phyloP scores from a whole-genome alignment of 768 basidiomycete species.

The Hericium alpestre region DNA sequence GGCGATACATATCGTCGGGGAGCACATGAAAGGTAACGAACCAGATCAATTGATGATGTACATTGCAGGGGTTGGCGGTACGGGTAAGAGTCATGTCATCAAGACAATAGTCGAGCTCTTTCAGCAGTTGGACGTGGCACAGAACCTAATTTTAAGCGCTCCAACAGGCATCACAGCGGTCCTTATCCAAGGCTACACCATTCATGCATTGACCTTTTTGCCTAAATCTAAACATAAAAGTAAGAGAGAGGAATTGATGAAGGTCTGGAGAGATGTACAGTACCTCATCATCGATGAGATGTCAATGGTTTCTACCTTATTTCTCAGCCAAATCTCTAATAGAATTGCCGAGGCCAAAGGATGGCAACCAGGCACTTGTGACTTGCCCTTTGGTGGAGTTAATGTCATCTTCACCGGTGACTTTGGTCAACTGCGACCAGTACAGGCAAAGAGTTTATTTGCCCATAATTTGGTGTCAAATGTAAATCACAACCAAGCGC shows the following conservation, averaged over 20 bases:
- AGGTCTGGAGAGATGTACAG: slow-evolving; percentile 9
- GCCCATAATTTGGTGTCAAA: background rate
- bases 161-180: slow-evolving; percentile 22
- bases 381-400: background rate
- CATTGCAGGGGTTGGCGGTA: slow-evolving; percentile 21
- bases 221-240: background rate
- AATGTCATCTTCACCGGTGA: background rate
- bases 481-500: background rate
- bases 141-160: slow-evolving; percentile 14
- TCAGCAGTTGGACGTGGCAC: too few species aligned
- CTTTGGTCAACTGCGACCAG: background rate
- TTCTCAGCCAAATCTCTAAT: background rate
- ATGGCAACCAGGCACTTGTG: background rate
- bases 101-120: slow-evolving; percentile 16
- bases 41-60: slow-evolving; percentile 19
- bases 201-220: slow-evolving; percentile 19
- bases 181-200: slow-evolving; percentile 19
- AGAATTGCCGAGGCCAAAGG: background rate
- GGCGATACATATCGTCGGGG: too few species aligned
- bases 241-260: slow-evolving; percentile 3
- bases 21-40: too few species aligned
- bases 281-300: slow-evolving; percentile 6
- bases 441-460: background rate
- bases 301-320: background rate
- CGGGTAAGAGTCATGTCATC: slow-evolving; percentile 22